Percentiles rank a stretch among this genome's conserved stretches.
Conservation (phyloP, 2,329 filamentous ascomycete genomes). For the Mycogone perniciosa region DNA sequence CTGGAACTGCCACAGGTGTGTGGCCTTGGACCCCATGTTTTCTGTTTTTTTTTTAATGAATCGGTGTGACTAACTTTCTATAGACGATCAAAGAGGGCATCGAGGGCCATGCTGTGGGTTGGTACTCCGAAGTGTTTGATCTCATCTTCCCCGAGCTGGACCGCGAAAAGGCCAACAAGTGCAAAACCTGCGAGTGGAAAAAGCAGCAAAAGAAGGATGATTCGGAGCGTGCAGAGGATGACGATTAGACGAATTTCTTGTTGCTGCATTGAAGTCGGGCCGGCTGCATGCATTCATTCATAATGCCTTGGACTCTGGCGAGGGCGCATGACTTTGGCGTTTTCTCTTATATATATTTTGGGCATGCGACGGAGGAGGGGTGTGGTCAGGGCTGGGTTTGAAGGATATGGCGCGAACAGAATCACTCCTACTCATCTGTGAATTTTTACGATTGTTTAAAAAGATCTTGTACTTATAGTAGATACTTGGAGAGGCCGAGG, state of each 20-base stretch:
- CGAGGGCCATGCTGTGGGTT: conserved; percentile 81
- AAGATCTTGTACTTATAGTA: background rate
- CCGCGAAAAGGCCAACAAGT: conserved; percentile 64
- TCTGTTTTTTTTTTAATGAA: too few relatives aligned
- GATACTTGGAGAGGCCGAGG: background rate
- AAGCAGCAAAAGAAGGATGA: conserved; percentile 33
- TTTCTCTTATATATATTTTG: background rate
- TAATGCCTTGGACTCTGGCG: background rate
- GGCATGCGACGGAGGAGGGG: background rate
- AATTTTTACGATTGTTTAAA: background rate
- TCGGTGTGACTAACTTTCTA: background rate
- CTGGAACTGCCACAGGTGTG: conserved; percentile 90
- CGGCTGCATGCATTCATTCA: background rate
- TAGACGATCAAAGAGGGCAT: conserved; percentile 98
- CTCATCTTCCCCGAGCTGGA: conserved; percentile 83
- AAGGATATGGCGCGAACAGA: background rate
- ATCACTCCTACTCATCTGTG: conserved; percentile 11
- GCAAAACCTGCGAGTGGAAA: conserved; percentile 56
- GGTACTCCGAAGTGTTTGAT: conserved; percentile 92
- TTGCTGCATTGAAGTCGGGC: too few relatives aligned
- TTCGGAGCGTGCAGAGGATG: conserved; percentile 29
- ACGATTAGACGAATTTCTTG: conserved; percentile 23
- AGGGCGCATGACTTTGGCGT: conserved; percentile 10
- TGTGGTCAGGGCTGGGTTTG: background rate
- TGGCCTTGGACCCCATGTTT: conserved; percentile 18